phyloP scores from a whole-genome alignment of 768 basidiomycete species.

The Suillus cothurnatus region DNA sequence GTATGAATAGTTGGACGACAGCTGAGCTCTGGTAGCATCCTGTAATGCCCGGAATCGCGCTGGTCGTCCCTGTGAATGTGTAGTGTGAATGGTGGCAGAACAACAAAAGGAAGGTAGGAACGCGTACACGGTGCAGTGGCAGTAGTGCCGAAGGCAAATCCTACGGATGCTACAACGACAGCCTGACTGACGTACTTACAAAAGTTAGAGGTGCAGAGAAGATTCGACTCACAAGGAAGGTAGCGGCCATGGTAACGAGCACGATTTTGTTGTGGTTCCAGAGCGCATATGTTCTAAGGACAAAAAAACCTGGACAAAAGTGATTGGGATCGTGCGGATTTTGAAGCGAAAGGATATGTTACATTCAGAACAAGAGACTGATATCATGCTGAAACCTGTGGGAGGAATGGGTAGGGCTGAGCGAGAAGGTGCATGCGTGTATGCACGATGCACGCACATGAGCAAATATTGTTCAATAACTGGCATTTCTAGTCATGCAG shows the following conservation, averaged over 20 bases:
- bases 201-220: background rate
- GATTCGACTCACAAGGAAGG: background rate
- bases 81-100: background rate
- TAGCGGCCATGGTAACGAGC: no score
- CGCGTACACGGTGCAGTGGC: conserved; percentile 4
- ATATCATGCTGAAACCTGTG: conserved; percentile 2
- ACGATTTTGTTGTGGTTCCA: conserved; percentile 2
- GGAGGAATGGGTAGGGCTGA: background rate
- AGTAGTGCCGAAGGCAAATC: background rate
- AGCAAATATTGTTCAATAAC: background rate
- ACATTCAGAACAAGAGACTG: conserved; percentile 4
- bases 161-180: background rate
- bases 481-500: background rate
- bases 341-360: background rate
- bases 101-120: no score
- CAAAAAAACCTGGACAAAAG: background rate
- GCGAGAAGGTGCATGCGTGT: background rate
- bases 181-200: background rate
- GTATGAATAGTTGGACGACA: background rate
- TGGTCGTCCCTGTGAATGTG: background rate
- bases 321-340: background rate
- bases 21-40: background rate
- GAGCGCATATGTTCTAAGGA: conserved; percentile 1
- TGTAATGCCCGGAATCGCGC: background rate
- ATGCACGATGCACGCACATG: background rate